Conservation (phyloP, 768 basidiomycete genomes). For the Lentinula detonsa region DNA sequence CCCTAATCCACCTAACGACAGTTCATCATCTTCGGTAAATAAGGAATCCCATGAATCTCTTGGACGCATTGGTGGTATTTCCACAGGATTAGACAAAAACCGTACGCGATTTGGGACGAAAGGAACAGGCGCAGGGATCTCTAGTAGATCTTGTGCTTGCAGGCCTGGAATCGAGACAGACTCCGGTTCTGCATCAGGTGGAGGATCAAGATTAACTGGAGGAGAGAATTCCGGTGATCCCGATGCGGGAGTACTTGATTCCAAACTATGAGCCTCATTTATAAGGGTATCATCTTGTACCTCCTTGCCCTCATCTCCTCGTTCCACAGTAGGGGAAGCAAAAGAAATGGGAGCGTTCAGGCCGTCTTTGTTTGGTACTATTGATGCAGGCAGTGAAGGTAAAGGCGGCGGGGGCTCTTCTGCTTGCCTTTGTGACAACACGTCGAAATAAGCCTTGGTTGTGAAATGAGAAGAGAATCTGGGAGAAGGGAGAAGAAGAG, state of each 20-base stretch:
- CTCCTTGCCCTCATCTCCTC: not conserved
- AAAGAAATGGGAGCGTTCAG: not conserved
- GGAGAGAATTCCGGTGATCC: no score
- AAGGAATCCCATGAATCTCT: no score
- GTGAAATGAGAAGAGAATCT: slow-evolving; percentile 2
- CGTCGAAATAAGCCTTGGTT: not conserved
- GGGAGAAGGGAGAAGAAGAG: not conserved
- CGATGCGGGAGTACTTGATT: not conserved
- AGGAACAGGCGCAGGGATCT: not conserved
- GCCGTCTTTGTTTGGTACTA: not conserved
- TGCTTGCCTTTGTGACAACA: not conserved
- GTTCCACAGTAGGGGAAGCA: not conserved
- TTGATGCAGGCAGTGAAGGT: not conserved
- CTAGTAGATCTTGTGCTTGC: not conserved
- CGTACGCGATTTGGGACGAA: not conserved
- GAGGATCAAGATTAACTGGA: no score
- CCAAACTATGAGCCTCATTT: not conserved
- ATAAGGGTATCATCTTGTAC: not conserved
- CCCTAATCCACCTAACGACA: not conserved
- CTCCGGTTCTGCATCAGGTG: not conserved
- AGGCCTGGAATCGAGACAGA: not conserved
- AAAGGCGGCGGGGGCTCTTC: not conserved
- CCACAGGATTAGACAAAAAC: not conserved
- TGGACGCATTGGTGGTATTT: not conserved
- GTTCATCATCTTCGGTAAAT: not conserved